These are phyloP conservation scores for Carallia brachiata DNA, from an alignment of 345 rosid species.

Conservation along the genomic window DNA sequence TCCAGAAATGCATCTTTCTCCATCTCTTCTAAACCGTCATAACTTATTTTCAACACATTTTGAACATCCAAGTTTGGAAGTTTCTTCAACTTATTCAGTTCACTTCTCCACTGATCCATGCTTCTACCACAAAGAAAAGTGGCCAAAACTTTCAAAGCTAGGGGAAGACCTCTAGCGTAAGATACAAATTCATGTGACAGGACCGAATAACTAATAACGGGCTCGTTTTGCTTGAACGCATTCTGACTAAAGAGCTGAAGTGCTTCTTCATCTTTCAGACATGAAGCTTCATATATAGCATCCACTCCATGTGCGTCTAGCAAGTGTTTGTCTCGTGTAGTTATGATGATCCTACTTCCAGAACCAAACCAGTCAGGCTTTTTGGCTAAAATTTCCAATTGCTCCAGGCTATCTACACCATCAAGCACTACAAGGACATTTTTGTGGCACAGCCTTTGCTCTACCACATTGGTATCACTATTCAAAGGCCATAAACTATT, in stretches of 20 bases:
- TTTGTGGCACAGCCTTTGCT: neutral
- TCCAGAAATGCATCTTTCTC: conserved; percentile 22
- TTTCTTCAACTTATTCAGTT: conserved; percentile 1
- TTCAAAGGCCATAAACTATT: neutral
- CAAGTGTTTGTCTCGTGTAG: conserved; percentile 23
- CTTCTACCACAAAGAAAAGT: conserved; percentile 11
- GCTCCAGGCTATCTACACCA: conserved; percentile 11
- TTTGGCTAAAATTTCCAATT: conserved; percentile 4
- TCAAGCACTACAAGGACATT: conserved; percentile 15
- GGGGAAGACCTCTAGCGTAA: conserved; percentile 14
- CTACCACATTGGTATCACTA: neutral
- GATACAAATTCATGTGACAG: conserved; percentile 9
- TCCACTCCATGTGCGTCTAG: conserved; percentile 6
- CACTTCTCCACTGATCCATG: conserved; percentile 11
- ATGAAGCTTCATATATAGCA: conserved; percentile 9
- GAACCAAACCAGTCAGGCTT: conserved; percentile 13
- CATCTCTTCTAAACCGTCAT: conserved; percentile 9
- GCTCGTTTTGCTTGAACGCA: conserved; percentile 15
- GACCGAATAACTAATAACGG: neutral
- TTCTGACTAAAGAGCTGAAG: conserved; percentile 12
- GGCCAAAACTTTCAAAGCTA: conserved; percentile 20
- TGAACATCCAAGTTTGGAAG: conserved; percentile 9
- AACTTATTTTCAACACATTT: conserved; percentile 10
- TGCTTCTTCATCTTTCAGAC: conserved; percentile 6
- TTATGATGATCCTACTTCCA: conserved; percentile 24